Conservation (phyloP, 306 rosid genomes). For the Hippophae gyantsensis region DNA sequence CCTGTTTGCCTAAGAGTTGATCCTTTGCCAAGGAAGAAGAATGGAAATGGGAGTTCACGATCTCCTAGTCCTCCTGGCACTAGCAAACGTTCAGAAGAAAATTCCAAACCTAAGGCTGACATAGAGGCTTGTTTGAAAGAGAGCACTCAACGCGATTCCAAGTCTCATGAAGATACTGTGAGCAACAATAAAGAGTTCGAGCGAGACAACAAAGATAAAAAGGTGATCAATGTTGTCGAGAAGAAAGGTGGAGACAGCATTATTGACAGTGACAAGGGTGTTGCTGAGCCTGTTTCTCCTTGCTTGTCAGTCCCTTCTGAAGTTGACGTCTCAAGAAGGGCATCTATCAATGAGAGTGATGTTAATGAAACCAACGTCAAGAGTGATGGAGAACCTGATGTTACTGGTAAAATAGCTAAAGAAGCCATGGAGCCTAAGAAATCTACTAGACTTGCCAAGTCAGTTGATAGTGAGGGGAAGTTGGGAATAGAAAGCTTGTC, state of each 20-base stretch:
- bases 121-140: slow-evolving; percentile 7
- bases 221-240: slow-evolving; percentile 17
- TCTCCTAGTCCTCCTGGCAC: slow-evolving; percentile 46
- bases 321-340: neutral
- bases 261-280: slow-evolving; percentile 4
- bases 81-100: slow-evolving; percentile 13
- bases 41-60: slow-evolving; percentile 31
- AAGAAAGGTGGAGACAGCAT: slow-evolving; percentile 8
- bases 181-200: slow-evolving; percentile 9
- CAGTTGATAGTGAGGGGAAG: slow-evolving; percentile 1
- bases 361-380: neutral
- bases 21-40: slow-evolving; percentile 52
- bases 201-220: slow-evolving; percentile 15
- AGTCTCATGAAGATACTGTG: neutral
- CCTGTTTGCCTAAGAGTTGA: slow-evolving; percentile 86
- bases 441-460: slow-evolving; percentile 1
- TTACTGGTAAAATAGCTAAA: slow-evolving; percentile 3
- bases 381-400: slow-evolving; percentile 10
- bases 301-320: neutral
- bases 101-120: slow-evolving; percentile 6
- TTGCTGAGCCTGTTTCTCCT: slow-evolving; percentile 4
- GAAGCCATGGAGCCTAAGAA: slow-evolving; percentile 1
- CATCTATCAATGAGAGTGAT: neutral
- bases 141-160: neutral
- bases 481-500: slow-evolving; percentile 18